Percentiles rank a stretch among this genome's conserved stretches.
Conservation (phyloP, 2,329 filamentous ascomycete genomes). For the Fusarium sp. region DNA sequence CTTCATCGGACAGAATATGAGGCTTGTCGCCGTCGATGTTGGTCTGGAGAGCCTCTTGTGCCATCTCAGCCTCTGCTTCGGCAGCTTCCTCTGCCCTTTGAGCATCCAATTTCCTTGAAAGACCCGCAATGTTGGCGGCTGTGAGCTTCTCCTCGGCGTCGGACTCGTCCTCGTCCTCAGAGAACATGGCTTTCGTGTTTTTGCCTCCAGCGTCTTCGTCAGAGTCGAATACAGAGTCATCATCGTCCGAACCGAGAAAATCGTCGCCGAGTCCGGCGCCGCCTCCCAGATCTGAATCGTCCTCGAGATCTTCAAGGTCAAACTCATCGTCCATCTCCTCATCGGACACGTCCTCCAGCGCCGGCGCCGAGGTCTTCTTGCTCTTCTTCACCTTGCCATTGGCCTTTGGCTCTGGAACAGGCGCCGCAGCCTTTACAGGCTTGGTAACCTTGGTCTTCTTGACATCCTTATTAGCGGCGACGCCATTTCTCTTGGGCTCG, state of each 20-base stretch:
- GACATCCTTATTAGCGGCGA: slow-evolving; percentile 40
- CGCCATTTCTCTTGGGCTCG: slow-evolving; percentile 44
- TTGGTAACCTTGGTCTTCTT: slow-evolving; percentile 48
- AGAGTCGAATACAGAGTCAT: slow-evolving; percentile 75
- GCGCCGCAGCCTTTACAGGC: slow-evolving; percentile 45
- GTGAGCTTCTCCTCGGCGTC: slow-evolving; percentile 91
- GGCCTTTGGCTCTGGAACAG: slow-evolving; percentile 38
- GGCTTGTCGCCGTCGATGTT: slow-evolving; percentile 86
- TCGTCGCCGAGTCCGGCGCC: slow-evolving; percentile 60
- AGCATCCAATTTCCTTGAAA: slow-evolving; percentile 85
- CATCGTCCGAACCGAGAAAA: slow-evolving; percentile 66
- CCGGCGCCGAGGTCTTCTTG: slow-evolving; percentile 49
- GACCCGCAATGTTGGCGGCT: slow-evolving; percentile 93
- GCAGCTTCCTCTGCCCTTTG: slow-evolving; percentile 80
- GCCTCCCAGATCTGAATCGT: slow-evolving; percentile 51
- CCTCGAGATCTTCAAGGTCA: slow-evolving; percentile 59
- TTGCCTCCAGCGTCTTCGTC: slow-evolving; percentile 67
- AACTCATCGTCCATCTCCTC: slow-evolving; percentile 51
- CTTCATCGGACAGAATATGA: slow-evolving; percentile 70
- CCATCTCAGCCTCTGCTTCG: slow-evolving; percentile 84
- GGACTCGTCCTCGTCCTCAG: slow-evolving; percentile 90
- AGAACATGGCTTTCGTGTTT: slow-evolving; percentile 76
- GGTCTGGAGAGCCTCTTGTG: slow-evolving; percentile 87
- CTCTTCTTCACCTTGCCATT: slow-evolving; percentile 45
- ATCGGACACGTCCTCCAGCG: slow-evolving; percentile 57